Evolutionary conservation across 139 green algal genomes (phyloP).

Genomic region (Edaphochlamys debaryana): DNA sequence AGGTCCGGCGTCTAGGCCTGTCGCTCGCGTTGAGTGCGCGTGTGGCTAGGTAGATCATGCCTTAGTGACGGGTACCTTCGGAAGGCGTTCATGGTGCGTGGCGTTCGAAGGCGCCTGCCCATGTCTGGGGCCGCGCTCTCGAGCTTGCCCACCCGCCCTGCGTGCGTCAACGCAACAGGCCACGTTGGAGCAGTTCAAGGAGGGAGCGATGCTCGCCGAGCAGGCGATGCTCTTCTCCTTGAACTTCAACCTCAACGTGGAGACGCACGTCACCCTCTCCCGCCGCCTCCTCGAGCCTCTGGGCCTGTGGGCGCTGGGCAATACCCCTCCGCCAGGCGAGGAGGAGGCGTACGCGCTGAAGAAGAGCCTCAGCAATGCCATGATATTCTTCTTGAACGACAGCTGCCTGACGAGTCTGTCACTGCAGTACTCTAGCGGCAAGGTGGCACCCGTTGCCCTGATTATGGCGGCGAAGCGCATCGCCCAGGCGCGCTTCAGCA

Average conservation of each 20-base stretch:
- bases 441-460: conserved; percentile 1
- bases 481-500: not conserved
- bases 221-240: conserved; percentile 36
- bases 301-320: not conserved
- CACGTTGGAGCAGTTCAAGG: conserved; percentile 33
- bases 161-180: conserved; percentile 4
- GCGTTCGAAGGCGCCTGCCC: too few species aligned
- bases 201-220: conserved; percentile 27
- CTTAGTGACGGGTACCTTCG: too few species aligned
- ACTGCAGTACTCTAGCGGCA: conserved; percentile 4
- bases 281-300: conserved; percentile 13
- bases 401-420: conserved; percentile 9
- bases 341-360: conserved; percentile 22
- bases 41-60: too few species aligned
- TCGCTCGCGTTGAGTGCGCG: too few species aligned
- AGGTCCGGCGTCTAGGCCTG: too few species aligned
- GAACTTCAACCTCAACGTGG: conserved; percentile 44
- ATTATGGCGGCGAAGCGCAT: conserved; percentile 29
- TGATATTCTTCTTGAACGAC: conserved; percentile 38
- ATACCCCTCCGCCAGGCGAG: conserved; percentile 5
- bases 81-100: too few species aligned
- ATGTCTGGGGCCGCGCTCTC: too few species aligned
- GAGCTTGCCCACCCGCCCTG: too few species aligned
- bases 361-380: not conserved
- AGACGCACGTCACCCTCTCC: conserved; percentile 21